Conservation (phyloP, 1,284 basidiomycete genomes). For the Cryptococcus amylolentus region DNA sequence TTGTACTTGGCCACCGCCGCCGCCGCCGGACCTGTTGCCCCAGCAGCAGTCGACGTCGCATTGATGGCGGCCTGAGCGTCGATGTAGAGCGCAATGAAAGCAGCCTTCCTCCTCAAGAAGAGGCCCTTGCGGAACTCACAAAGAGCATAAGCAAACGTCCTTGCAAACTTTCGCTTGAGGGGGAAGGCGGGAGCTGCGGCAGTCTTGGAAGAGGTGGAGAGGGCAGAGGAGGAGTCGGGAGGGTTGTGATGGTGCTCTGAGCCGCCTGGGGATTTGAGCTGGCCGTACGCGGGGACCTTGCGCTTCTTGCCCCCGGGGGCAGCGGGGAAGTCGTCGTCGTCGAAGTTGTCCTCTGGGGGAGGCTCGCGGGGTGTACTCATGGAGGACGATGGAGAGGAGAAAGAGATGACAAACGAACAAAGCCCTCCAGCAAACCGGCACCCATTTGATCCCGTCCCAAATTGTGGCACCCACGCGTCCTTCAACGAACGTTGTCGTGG, state of each 20-base stretch:
- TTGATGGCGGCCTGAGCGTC: slow-evolving; percentile 35
- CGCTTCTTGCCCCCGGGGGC: slow-evolving; percentile 38
- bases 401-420: background rate
- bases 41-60: background rate
- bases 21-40: background rate
- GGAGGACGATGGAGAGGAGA: background rate
- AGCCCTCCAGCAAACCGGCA: background rate
- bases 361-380: background rate
- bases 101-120: slow-evolving; percentile 37
- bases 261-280: background rate
- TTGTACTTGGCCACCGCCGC: background rate
- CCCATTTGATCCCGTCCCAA: background rate
- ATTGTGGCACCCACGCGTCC: background rate
- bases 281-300: slow-evolving; percentile 27
- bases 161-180: background rate
- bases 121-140: slow-evolving; percentile 24
- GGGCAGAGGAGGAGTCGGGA: background rate
- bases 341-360: slow-evolving; percentile 15
- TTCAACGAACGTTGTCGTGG: background rate
- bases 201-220: background rate
- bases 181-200: background rate
- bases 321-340: slow-evolving; percentile 25
- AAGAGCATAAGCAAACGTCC: slow-evolving; percentile 2
- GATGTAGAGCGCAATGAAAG: slow-evolving; percentile 37
- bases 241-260: background rate